A percentile compares a stretch with the other conserved stretches of the same genome.
These are phyloP conservation scores for Coemansia sp. DNA, from an alignment of 192 early-diverging fungal species.

Conservation along the genomic window DNA sequence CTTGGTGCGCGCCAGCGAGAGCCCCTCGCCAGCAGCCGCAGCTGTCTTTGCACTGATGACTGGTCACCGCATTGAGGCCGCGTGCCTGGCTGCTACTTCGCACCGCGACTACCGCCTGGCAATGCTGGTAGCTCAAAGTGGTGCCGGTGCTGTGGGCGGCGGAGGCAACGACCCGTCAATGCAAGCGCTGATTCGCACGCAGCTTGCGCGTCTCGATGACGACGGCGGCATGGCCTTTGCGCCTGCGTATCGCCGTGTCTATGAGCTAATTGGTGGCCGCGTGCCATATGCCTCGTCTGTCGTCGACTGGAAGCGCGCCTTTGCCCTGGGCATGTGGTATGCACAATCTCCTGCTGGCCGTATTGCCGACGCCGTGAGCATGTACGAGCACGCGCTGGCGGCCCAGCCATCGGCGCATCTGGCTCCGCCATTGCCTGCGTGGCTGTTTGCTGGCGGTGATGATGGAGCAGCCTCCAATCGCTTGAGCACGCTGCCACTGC, in stretches of 20 bases:
- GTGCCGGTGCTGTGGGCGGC: constrained; percentile 56
- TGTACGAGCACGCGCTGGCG: constrained; percentile 15
- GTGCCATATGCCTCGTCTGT: constrained; percentile 33
- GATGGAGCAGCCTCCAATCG: not conserved
- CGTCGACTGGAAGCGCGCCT: constrained; percentile 68
- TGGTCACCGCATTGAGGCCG: constrained; percentile 65
- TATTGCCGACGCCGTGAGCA: constrained; percentile 16
- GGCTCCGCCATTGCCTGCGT: constrained; percentile 45
- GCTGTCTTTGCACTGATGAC: constrained; percentile 62
- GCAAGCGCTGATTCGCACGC: constrained; percentile 34
- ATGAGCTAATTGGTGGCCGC: constrained; percentile 62
- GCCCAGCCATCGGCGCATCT: not conserved
- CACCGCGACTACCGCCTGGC: constrained; percentile 73
- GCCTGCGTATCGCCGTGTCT: constrained; percentile 58
- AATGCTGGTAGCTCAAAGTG: constrained; percentile 72
- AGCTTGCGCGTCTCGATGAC: constrained; percentile 18
- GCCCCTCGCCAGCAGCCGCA: constrained; percentile 26
- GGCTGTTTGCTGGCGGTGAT: constrained; percentile 11
- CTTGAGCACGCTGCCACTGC: not conserved
- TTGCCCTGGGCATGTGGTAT: constrained; percentile 69
- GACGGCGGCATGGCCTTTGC: constrained; percentile 1
- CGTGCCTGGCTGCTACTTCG: constrained; percentile 66
- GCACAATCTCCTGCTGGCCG: constrained; percentile 45
- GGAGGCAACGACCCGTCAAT: constrained; percentile 54
- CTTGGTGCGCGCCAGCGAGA: constrained; percentile 25